Conservation (phyloP, 116 monocot species). For the Phalaenopsis hybrid region DNA sequence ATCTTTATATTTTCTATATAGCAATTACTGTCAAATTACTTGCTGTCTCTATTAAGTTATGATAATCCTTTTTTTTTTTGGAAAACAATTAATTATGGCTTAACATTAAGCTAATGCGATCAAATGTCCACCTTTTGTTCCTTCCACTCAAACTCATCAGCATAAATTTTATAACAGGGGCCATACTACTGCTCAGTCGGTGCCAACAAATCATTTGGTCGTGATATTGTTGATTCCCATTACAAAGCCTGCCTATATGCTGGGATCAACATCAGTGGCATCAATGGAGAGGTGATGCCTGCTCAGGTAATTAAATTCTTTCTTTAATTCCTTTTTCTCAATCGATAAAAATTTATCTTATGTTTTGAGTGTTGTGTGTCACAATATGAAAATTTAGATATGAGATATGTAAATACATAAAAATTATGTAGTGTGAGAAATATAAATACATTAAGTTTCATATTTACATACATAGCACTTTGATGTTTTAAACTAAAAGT, state of each 20-base stretch:
- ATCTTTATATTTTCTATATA: too few species aligned
- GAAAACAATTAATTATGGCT: too few species aligned
- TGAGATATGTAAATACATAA: too few species aligned
- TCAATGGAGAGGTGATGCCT: conserved; percentile 90
- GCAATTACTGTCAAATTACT: too few species aligned
- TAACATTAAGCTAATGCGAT: too few species aligned
- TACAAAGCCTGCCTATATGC: conserved; percentile 85
- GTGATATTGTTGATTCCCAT: conserved; percentile 74
- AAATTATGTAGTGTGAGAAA: too few species aligned
- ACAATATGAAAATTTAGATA: too few species aligned
- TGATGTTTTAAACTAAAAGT: too few species aligned
- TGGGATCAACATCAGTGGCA: conserved; percentile 75
- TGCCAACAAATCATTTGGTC: conserved; percentile 72
- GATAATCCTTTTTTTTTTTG: not conserved
- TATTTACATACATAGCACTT: too few species aligned
- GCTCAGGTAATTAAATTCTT: conserved; percentile 42
- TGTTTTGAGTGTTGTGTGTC: not conserved
- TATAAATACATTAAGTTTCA: too few species aligned
- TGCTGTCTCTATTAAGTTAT: too few species aligned
- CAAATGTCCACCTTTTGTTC: not conserved
- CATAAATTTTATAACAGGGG: conserved; percentile 33
- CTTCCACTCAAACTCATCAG: not conserved
- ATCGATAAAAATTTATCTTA: not conserved
- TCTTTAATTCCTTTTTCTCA: not conserved
- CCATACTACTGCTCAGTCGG: conserved; percentile 75